Percentiles rank a stretch among this genome's conserved stretches.
Evolutionary conservation across 2,329 filamentous ascomycete genomes (phyloP).

Genomic region (Chrysoporthe deuterocubensis): DNA sequence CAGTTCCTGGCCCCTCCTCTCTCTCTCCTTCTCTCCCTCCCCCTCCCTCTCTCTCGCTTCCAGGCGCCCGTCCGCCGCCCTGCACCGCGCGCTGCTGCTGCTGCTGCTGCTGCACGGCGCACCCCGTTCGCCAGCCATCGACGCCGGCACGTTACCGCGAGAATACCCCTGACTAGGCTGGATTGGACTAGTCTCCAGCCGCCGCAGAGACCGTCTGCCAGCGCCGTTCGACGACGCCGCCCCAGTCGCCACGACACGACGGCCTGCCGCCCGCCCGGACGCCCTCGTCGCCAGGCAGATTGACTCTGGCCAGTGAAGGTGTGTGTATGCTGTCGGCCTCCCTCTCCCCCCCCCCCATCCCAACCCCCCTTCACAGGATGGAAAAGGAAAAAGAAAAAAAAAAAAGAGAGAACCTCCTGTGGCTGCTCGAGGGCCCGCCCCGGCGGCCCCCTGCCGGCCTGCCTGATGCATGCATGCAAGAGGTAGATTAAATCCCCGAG

Average conservation of each 20-base stretch:
- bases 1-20: background rate
- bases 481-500: conserved; percentile 29
- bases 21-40: background rate
- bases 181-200: conserved; percentile 16
- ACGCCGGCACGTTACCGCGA: background rate
- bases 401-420: too few relatives aligned
- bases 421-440: too few relatives aligned
- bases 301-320: conserved; percentile 5
- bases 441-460: conserved; percentile 11
- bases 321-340: conserved; percentile 19
- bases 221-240: too few relatives aligned
- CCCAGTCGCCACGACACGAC: too few relatives aligned
- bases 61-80: background rate
- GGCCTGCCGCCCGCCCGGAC: background rate
- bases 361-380: too few relatives aligned
- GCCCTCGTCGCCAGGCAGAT: background rate
- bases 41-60: background rate
- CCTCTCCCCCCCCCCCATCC: background rate
- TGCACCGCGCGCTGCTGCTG: too few relatives aligned
- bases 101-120: background rate
- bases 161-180: conserved; percentile 27
- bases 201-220: too few relatives aligned
- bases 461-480: conserved; percentile 19
- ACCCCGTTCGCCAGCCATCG: background rate
- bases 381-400: too few relatives aligned